Evolutionary conservation across 208 protist species (phyloP).

Genomic region (Crithidia brevicula): DNA sequence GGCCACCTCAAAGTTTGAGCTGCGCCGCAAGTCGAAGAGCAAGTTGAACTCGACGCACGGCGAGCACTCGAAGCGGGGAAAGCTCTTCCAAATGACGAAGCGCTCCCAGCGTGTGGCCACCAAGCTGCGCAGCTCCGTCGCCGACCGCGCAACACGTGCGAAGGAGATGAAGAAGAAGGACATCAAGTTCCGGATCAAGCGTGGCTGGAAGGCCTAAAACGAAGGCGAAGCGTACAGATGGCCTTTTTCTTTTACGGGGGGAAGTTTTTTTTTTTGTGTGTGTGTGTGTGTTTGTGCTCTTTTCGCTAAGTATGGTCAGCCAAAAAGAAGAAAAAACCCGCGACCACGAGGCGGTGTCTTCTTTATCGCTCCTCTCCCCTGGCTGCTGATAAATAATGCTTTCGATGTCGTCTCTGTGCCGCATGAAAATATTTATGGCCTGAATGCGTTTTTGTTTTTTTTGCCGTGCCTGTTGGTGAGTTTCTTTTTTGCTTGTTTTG

Average conservation of each 20-base stretch:
- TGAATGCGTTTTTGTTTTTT: no score
- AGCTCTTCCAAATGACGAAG: conserved; percentile 93
- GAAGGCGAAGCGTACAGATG: not conserved
- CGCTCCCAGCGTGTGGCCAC: conserved; percentile 82
- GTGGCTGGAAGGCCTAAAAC: conserved; percentile 88
- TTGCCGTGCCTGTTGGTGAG: no score
- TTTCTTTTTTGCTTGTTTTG: no score
- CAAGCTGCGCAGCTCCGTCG: conserved; percentile 85
- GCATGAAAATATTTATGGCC: no score
- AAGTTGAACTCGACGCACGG: conserved; percentile 88
- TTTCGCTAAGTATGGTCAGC: no score
- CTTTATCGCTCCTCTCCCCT: no score
- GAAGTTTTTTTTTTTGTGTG: not conserved
- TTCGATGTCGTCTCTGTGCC: no score
- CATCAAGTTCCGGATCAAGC: conserved; percentile 93
- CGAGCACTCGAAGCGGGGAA: conserved; percentile 88
- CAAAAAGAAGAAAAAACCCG: no score
- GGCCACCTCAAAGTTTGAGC: conserved; percentile 87
- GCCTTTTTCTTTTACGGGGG: conserved; percentile 1
- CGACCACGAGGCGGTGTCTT: no score
- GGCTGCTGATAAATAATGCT: no score
- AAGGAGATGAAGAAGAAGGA: conserved; percentile 95
- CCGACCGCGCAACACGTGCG: conserved; percentile 60
- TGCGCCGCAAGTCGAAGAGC: conserved; percentile 90
- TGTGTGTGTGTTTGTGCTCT: no score